These are phyloP conservation scores for Peterozyma toletana DNA, from an alignment of 805 yeast genomes.

Conservation along the genomic window DNA sequence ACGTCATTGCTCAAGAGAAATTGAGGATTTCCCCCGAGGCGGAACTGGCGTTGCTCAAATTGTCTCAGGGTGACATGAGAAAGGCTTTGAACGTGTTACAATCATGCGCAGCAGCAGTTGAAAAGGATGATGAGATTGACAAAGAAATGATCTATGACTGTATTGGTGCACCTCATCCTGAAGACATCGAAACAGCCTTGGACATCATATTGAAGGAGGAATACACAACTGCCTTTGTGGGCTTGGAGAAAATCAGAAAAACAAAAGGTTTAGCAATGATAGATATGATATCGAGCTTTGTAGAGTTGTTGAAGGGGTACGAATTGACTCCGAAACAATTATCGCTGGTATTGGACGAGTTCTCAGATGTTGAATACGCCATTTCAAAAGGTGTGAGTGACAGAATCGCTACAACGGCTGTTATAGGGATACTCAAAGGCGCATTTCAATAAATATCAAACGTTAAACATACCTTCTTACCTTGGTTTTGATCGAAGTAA, in stretches of 20 bases:
- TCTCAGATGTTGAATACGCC: conserved; percentile 87
- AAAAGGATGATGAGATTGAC: conserved; percentile 48
- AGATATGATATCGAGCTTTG: conserved; percentile 74
- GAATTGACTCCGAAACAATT: conserved; percentile 60
- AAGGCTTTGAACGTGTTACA: conserved; percentile 88
- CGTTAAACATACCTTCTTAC: neutral
- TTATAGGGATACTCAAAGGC: conserved; percentile 75
- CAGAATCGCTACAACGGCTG: conserved; percentile 82
- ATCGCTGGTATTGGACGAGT: conserved; percentile 55
- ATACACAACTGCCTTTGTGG: conserved; percentile 71
- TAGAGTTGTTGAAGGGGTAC: conserved; percentile 60
- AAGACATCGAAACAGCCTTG: conserved; percentile 68
- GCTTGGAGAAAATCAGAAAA: conserved; percentile 58
- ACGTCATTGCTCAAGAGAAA: conserved; percentile 65
- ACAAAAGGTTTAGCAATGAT: conserved; percentile 83
- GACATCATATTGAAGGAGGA: conserved; percentile 79
- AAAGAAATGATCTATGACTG: conserved; percentile 83
- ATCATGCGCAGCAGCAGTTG: conserved; percentile 80
- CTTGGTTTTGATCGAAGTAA: too few relatives aligned
- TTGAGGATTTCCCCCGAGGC: conserved; percentile 56
- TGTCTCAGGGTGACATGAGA: conserved; percentile 96
- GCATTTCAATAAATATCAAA: conserved; percentile 28
- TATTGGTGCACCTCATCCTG: conserved; percentile 92
- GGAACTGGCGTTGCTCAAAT: conserved; percentile 50
- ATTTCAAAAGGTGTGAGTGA: conserved; percentile 91